phyloP scores from a whole-genome alignment of 345 rosid species.

The Turritis glabra region DNA sequence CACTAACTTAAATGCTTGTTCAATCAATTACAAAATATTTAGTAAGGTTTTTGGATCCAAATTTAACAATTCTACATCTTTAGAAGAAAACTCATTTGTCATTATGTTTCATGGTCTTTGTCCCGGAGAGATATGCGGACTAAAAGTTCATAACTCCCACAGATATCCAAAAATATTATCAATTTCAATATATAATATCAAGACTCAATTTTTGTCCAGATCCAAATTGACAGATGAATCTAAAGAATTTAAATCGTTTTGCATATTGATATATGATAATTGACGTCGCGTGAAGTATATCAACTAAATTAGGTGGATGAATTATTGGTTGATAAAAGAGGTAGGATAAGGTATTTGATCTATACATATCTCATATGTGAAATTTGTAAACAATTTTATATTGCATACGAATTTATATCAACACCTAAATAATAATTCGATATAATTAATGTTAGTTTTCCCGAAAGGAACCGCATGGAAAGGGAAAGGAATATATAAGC shows the following conservation, averaged over 20 bases:
- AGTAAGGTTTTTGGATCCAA: background rate
- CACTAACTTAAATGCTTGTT: background rate
- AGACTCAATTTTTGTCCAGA: no score
- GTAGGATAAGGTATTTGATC: background rate
- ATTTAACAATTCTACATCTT: background rate
- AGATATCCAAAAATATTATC: no score
- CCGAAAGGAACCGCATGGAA: slow-evolving; percentile 17
- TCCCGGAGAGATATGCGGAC: no score
- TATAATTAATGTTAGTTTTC: background rate
- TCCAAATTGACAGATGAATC: no score
- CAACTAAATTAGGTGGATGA: background rate
- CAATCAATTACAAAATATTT: background rate
- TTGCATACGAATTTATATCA: background rate
- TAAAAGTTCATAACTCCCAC: no score
- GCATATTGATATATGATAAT: no score
- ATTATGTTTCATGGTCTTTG: no score
- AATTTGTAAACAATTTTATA: background rate
- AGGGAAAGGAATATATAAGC: slow-evolving; percentile 22
- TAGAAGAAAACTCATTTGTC: background rate
- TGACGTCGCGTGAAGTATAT: no score
- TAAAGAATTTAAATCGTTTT: no score
- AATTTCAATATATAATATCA: no score
- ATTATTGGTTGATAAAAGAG: background rate
- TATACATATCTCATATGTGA: background rate
- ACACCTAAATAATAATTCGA: background rate